phyloP scores from a whole-genome alignment of 208 protist species.

The Trypanosoma avium region DNA sequence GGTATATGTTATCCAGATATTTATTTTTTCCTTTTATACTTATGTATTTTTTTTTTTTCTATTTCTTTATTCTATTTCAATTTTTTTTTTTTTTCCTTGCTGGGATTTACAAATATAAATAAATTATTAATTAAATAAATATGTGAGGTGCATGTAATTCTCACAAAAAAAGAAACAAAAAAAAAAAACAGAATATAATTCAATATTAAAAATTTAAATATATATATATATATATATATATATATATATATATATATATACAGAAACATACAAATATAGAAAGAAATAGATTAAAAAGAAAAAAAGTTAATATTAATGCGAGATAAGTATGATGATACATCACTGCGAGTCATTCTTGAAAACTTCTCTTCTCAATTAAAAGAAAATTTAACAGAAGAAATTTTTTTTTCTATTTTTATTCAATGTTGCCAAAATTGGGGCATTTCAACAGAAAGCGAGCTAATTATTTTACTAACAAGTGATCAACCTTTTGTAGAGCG shows the following conservation, averaged over 20 bases:
- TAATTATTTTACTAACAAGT: slow-evolving; percentile 16
- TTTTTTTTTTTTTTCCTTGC: neutral
- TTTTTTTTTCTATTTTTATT: slow-evolving; percentile 7
- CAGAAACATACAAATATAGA: neutral
- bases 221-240: no score
- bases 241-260: no score
- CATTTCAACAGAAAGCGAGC: slow-evolving; percentile 9
- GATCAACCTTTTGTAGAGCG: slow-evolving; percentile 14
- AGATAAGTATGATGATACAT: neutral
- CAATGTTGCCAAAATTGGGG: slow-evolving; percentile 13
- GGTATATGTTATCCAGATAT: neutral
- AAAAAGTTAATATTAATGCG: neutral
- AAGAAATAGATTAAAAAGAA: neutral
- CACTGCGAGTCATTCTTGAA: neutral
- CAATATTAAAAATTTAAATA: no score
- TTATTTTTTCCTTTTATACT: neutral
- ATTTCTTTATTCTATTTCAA: neutral
- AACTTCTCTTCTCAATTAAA: neutral
- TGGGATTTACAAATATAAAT: no score
- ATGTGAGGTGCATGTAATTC: no score
- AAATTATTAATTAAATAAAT: no score
- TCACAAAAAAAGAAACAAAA: no score
- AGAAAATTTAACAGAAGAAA: neutral
- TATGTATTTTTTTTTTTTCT: neutral
- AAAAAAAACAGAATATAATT: no score